Evolutionary conservation across 2,329 filamentous ascomycete species (phyloP), one percentile per base, ranked within the genome.

Genomic region (Paecilomyces niveus): DNA sequence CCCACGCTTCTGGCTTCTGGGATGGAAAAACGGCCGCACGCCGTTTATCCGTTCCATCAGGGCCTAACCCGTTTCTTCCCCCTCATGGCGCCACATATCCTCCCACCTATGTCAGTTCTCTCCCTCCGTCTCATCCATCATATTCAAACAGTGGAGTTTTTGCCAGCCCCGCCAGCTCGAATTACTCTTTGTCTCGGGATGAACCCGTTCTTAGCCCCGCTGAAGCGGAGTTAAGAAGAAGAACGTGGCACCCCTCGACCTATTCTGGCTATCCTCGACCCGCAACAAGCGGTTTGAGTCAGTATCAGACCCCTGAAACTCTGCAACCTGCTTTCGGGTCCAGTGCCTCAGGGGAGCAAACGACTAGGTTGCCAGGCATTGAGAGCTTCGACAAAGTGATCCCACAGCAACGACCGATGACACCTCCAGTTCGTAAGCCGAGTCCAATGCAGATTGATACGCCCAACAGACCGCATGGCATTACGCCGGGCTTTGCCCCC

Each of bases 381-480:
- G 91, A 96, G 71, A 95, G 90, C 15, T 96, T 97, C 66, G 91
- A 93, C 68, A 87, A 90, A 58, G 79, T 89, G n/a, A 64, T 74
- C 24, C 69, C 68, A 24, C 88, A 85, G 26, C 83, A 83, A 59
- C 83, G 83, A 21, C 82, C 85, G 0, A 72, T 80, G 11, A 84
- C 89, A 0, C 85, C 87, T 7, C 83, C 84, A 1, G 82, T 85
- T 54, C 84, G 87, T 53, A 82, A 83, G 57, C 80, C 84, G 1
- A 92, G 89, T 56, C 89, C 91, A 0, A 92, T 94, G 89, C 83
- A 89, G 68, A 76, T 92, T 9, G 90, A 96, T 64, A 68, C 75
- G 50, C 78, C 78, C 3, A 71, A 33, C 72, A 83, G 66, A 33
- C 74, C 74, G 55, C 64, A 77, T 15, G 64, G 57, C 7, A 72